phyloP scores from a whole-genome alignment of 1,284 basidiomycete species.

The Vanrija sp. region DNA sequence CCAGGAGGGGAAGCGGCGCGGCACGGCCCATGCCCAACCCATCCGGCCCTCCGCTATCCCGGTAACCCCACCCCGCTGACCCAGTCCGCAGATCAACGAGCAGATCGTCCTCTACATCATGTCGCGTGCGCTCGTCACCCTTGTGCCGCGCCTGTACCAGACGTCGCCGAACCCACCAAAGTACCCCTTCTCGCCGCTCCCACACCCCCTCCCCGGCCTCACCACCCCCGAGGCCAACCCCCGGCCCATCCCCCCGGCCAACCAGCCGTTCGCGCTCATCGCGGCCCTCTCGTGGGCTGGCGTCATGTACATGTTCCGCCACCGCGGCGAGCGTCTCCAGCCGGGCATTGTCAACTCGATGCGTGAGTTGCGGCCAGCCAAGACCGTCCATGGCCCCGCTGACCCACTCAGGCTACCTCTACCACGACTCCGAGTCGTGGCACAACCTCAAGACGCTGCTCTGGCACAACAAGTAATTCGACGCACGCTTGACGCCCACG shows the following conservation, averaged over 20 bases:
- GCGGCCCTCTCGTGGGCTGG: slow-evolving; percentile 89
- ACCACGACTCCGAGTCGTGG: slow-evolving; percentile 75
- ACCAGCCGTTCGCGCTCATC: slow-evolving; percentile 77
- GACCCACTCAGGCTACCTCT: slow-evolving; percentile 57
- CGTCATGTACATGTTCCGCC: slow-evolving; percentile 95
- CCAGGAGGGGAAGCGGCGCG: neutral
- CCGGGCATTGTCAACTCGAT: slow-evolving; percentile 71
- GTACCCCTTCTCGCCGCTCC: slow-evolving; percentile 35
- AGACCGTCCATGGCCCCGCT: neutral
- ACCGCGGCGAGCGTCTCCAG: slow-evolving; percentile 81
- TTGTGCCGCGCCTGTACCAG: slow-evolving; percentile 65
- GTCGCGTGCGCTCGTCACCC: slow-evolving; percentile 79
- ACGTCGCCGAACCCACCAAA: slow-evolving; percentile 38
- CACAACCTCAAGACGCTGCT: slow-evolving; percentile 64
- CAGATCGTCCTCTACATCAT: slow-evolving; percentile 98
- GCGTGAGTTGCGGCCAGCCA: slow-evolving; percentile 37
- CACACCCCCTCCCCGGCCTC: slow-evolving; percentile 39
- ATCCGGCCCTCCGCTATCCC: neutral
- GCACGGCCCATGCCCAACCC: neutral
- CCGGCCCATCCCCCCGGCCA: slow-evolving; percentile 73
- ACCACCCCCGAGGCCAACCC: slow-evolving; percentile 43
- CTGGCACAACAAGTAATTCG: slow-evolving; percentile 67
- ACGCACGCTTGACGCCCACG: too few relatives aligned
- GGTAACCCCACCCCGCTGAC: neutral
- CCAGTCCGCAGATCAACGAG: slow-evolving; percentile 71